These are phyloP conservation scores for Funneliformis mosseae DNA, from an alignment of 192 early-diverging fungal genomes.

Conservation along the genomic window DNA sequence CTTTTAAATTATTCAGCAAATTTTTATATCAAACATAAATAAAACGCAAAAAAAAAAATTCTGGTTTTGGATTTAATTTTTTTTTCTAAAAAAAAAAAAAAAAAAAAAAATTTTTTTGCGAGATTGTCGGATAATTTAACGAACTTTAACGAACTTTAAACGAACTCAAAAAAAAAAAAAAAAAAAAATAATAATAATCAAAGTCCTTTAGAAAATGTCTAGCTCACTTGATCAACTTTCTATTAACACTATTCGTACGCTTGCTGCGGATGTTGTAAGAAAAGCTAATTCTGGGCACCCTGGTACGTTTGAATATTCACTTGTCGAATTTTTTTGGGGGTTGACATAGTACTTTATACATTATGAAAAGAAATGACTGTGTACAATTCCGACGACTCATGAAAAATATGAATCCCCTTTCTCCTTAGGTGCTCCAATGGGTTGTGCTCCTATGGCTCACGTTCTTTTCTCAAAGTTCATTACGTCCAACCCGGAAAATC, in stretches of 20 bases:
- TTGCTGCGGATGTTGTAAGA: constrained; percentile 87
- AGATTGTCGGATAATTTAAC: background rate
- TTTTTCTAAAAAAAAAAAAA: background rate
- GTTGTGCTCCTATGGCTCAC: constrained; percentile 93
- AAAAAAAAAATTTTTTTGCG: background rate
- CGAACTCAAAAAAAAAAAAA: background rate
- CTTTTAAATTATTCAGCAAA: background rate
- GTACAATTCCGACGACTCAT: too few relatives aligned
- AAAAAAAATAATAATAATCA: background rate
- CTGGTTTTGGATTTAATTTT: background rate
- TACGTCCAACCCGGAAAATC: constrained; percentile 83
- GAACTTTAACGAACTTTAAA: background rate
- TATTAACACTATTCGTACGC: constrained; percentile 88
- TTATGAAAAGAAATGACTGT: background rate
- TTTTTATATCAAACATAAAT: background rate
- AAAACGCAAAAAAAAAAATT: background rate
- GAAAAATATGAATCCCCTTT: background rate
- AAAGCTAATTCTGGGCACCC: constrained; percentile 94
- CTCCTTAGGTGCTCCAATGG: constrained; percentile 88
- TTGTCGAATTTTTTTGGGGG: background rate
- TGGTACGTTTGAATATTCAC: constrained; percentile 44
- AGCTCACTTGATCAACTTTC: constrained; percentile 52
- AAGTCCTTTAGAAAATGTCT: background rate
- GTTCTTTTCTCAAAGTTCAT: constrained; percentile 85
- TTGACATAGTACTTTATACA: background rate